Evolutionary conservation across 495 filamentous ascomycete species (phyloP), one percentile per base, ranked within the genome.

Genomic region (Clavariopsis aquatica): DNA sequence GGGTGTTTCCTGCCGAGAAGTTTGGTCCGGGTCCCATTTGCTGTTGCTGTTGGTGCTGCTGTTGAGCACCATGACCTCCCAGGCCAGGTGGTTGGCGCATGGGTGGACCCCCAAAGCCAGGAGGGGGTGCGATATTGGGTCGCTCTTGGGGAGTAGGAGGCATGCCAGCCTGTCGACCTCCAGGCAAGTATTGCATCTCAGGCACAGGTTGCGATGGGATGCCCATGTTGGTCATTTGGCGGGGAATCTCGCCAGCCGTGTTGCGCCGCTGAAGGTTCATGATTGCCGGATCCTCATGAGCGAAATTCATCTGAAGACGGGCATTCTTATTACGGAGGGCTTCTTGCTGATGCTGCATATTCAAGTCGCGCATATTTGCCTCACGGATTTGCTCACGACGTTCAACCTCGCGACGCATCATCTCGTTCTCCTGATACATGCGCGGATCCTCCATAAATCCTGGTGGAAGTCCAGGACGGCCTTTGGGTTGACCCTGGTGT

Each of bases 181-280:
- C 59, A 27, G 56, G 20, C 58, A 70, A 54, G 56, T 58, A 63
- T 12, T 60, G 65, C 38, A 71, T 55, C 15, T 72, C 68, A 15
- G 55, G 56, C 22, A 67, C 26, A 15, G 68, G 52, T 56, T 68
- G 70, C 22, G 66, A 69, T 17, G 70, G 70, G 19, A 72, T 72
- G 38, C 68, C 69, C 69, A 71, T 71, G 55, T 71, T 71, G 0
- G 65, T 71, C 64, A 67, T 60, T 45, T 66, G 68, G 15, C 67
- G 62, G 13, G 66, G 64, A 49, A 65, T 64, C 23, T 66, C 62
- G 52, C 68, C 62, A 34, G 60, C 61, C 0, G 70, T 70, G 43
- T 65, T 68, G 45, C 68, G 68, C 26, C 64, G 70, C 56, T 70
- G 63, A 3, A 67, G 56, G 15, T 36, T 52, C 4, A 62, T 60